Percentiles rank a stretch among this genome's conserved stretches.
These are phyloP conservation scores for Stereum hirsutum DNA, from an alignment of 1,284 basidiomycete genomes.

Conservation along the genomic window DNA sequence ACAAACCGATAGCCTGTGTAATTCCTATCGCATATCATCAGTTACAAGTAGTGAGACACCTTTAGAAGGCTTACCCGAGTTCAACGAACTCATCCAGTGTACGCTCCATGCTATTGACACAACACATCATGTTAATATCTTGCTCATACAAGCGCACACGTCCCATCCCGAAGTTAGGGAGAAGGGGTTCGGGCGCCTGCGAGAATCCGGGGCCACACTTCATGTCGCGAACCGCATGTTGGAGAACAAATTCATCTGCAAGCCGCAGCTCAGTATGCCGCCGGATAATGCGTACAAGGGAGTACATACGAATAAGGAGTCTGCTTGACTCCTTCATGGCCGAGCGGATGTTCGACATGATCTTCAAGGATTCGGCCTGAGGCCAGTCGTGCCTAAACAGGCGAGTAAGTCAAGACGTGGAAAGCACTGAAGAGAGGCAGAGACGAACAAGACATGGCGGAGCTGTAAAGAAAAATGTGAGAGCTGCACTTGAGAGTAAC, in stretches of 20 bases:
- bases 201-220: neutral
- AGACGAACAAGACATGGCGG: neutral
- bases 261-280: neutral
- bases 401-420: no score
- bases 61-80: neutral
- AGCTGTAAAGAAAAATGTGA: neutral
- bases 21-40: neutral
- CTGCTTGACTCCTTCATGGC: neutral
- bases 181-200: constrained; percentile 1
- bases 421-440: no score
- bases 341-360: neutral
- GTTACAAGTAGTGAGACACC: neutral
- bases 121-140: constrained; percentile 1
- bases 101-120: constrained; percentile 1
- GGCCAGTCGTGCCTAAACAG: constrained; percentile 1
- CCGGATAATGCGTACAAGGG: neutral
- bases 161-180: constrained; percentile 1
- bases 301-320: neutral
- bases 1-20: neutral
- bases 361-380: neutral
- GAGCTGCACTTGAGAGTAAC: no score
- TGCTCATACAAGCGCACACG: neutral
- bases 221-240: neutral
- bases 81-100: neutral
- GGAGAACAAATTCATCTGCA: neutral